These are phyloP conservation scores for Anthoceros angustus DNA, from an alignment of 225 moss, liverwort and hornwort genomes.

Conservation along the genomic window DNA sequence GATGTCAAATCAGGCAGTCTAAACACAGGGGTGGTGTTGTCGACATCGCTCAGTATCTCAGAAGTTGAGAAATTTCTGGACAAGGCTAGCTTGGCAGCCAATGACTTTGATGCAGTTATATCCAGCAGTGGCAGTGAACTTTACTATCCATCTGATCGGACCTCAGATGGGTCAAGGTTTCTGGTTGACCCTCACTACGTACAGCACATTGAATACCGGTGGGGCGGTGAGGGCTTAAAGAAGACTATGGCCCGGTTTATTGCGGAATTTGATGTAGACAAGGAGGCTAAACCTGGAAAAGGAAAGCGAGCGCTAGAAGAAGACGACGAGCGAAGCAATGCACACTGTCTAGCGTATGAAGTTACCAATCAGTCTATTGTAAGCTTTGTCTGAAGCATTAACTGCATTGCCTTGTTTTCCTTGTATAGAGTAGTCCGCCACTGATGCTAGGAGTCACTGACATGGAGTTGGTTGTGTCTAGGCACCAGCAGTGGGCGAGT, in stretches of 20 bases:
- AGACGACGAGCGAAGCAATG: constrained; percentile 19
- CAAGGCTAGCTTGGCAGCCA: constrained; percentile 6
- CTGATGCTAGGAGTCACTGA: background rate
- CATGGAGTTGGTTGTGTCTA: constrained; percentile 6
- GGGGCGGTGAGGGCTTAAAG: constrained; percentile 17
- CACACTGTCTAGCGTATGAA: constrained; percentile 13
- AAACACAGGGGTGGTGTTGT: constrained; percentile 15
- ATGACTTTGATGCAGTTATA: constrained; percentile 22
- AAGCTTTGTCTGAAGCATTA: background rate
- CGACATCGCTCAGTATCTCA: constrained; percentile 16
- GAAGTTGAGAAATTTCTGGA: constrained; percentile 14
- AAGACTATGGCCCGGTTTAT: constrained; percentile 15
- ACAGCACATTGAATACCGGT: constrained; percentile 22
- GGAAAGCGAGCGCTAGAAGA: constrained; percentile 11
- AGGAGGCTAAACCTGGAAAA: background rate
- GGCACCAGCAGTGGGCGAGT: constrained; percentile 26
- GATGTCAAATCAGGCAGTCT: background rate
- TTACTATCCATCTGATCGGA: constrained; percentile 14
- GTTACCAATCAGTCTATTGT: constrained; percentile 1
- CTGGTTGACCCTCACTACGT: constrained; percentile 17
- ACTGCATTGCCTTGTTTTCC: no score
- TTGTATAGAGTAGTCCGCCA: background rate
- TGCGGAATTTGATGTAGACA: constrained; percentile 7
- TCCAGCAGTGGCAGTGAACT: constrained; percentile 25
- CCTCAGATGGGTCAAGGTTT: background rate